Evolutionary conservation across 139 green algal species (phyloP).

Genomic region (Asterochloris sp.): DNA sequence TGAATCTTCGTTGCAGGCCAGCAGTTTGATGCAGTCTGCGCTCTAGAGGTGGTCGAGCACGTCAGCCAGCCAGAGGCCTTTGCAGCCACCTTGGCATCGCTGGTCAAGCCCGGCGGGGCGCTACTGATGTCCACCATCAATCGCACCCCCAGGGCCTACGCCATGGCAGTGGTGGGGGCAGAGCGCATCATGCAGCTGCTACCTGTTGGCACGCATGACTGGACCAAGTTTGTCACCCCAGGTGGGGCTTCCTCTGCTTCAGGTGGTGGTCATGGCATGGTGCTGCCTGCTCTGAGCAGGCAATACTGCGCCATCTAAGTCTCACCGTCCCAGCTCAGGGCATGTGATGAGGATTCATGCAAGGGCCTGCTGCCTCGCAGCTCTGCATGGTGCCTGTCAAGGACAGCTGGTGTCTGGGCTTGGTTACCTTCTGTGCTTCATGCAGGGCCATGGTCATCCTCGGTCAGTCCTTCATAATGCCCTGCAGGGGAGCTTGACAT

Average conservation of each 20-base stretch:
- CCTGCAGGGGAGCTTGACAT: slow-evolving; percentile 60
- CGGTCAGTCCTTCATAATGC: background rate
- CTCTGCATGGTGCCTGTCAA: background rate
- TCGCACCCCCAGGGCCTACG: slow-evolving; percentile 73
- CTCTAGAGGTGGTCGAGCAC: slow-evolving; percentile 74
- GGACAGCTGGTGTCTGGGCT: background rate
- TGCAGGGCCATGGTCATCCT: background rate
- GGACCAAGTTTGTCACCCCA: slow-evolving; percentile 87
- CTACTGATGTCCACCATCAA: slow-evolving; percentile 88
- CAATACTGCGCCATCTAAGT: background rate
- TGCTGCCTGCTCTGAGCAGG: background rate
- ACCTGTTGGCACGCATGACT: slow-evolving; percentile 81
- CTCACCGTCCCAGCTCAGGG: background rate
- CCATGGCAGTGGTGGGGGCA: slow-evolving; percentile 76
- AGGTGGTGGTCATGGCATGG: background rate
- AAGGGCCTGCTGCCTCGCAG: background rate
- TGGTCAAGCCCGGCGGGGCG: slow-evolving; percentile 33
- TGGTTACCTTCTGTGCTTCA: background rate
- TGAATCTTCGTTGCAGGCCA: slow-evolving; percentile 5
- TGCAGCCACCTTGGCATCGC: slow-evolving; percentile 23
- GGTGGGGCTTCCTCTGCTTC: slow-evolving; percentile 7
- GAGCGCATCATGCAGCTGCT: slow-evolving; percentile 74
- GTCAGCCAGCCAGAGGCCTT: slow-evolving; percentile 49
- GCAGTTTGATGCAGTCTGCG: slow-evolving; percentile 56
- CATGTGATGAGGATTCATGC: background rate